phyloP scores from a whole-genome alignment of 2,329 filamentous ascomycete species.

The Cercospora zeae-maydis region DNA sequence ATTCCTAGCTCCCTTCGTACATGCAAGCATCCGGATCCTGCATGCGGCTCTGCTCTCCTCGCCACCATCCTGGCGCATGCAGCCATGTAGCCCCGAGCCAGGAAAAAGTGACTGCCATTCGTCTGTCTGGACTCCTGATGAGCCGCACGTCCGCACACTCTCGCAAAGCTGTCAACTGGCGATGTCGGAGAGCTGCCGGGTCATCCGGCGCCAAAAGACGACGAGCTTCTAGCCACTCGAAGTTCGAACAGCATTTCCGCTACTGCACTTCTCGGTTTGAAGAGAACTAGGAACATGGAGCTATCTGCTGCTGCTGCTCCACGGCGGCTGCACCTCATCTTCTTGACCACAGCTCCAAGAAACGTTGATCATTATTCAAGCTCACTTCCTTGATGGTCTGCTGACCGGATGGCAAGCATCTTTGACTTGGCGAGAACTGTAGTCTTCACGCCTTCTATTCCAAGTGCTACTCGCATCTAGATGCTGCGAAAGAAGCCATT shows the following conservation, averaged over 20 bases:
- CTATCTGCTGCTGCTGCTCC: background rate
- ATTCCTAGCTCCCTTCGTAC: background rate
- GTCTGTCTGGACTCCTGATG: too few species aligned
- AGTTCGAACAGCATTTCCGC: background rate
- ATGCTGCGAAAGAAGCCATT: background rate
- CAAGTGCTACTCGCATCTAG: background rate
- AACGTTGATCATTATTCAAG: background rate
- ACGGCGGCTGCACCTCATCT: background rate
- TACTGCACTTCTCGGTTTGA: background rate
- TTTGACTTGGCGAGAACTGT: background rate
- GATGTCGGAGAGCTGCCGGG: too few species aligned
- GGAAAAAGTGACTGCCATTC: background rate
- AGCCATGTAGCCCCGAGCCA: background rate
- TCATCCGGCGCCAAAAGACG: background rate
- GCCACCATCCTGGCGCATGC: background rate
- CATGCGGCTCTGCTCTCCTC: background rate
- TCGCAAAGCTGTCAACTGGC: too few species aligned
- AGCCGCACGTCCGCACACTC: background rate
- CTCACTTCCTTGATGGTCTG: background rate
- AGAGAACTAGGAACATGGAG: background rate
- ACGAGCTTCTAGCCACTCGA: background rate
- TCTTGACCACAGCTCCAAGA: background rate
- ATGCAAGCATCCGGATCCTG: background rate
- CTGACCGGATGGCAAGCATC: background rate
- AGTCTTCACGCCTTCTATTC: background rate